Evolutionary conservation across 441 rosid species (phyloP), one percentile per base, ranked within the genome.

Genomic region (Capsella rubella): DNA sequence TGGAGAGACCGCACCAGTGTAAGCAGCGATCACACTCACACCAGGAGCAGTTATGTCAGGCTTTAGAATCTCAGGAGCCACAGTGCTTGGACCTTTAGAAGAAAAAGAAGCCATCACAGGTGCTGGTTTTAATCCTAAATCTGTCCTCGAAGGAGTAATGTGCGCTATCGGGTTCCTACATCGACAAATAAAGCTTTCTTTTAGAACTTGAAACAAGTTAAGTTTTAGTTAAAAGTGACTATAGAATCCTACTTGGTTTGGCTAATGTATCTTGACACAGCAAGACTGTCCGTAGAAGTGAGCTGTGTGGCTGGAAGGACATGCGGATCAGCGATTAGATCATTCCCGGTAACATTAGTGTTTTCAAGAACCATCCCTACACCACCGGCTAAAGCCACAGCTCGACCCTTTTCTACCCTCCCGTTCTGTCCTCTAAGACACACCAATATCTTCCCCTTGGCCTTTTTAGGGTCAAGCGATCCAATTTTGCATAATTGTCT

Each of bases 11-110:
- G 84, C 89, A 76, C 61, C 82, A 9, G 87, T 75, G 67, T 83
- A 82, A 13, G 95, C 92, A 18, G 95, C 92, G 2, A 89, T 84
- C 9, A 86, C 81, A 72, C 78, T 78, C 75, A 86, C 85, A 43
- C 90, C 94, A 3, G 91, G 91, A 3, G 91, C 91, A 64, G 87
- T 80, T 52, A 89, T 83, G 58, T 89, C 90, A 8, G 94, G 94
- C 87, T 87, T 89, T 6, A 89, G 84, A 72, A 87, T 83, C 50
- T 79, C 74, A 4, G 88, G 84, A 39, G 81, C 82, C 16, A 89
- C 40, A 2, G 25, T 47, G 73, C 79, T 89, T 1, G 91, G 94
- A 67, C 91, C 94, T 12, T 81, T 79, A 4, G 94, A 86, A 11
- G 91, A 87, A 79, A 87, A 89, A 0, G 84, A 67, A 18, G 90